phyloP scores from a whole-genome alignment of 805 yeast genomes.

The Hermanozyma aechmeae region DNA sequence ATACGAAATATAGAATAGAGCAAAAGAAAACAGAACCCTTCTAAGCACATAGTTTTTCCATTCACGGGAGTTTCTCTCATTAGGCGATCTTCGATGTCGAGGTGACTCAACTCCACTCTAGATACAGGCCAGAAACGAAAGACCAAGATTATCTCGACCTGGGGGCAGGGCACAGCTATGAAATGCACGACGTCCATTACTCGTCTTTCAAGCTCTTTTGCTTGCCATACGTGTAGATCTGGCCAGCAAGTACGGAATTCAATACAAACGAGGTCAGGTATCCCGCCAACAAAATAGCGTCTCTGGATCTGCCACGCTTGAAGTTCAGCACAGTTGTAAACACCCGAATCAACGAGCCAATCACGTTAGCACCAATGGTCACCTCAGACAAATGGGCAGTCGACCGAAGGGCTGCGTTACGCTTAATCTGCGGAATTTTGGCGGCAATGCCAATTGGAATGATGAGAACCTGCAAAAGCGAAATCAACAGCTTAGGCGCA shows the following conservation, averaged over 20 bases:
- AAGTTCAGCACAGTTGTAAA: slow-evolving; percentile 29
- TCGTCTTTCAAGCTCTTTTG: too few species aligned
- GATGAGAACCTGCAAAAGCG: slow-evolving; percentile 23
- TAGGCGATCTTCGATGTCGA: too few species aligned
- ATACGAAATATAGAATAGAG: too few species aligned
- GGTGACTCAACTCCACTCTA: too few species aligned
- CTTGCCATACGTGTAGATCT: slow-evolving; percentile 14
- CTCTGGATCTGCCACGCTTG: slow-evolving; percentile 15
- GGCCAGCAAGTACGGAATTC: slow-evolving; percentile 28
- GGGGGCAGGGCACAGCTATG: too few species aligned
- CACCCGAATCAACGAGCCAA: slow-evolving; percentile 30
- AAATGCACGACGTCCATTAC: too few species aligned
- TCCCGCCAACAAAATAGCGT: slow-evolving; percentile 28
- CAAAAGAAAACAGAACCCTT: too few species aligned
- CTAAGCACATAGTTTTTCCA: too few species aligned
- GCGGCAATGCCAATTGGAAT: slow-evolving; percentile 30
- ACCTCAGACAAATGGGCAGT: slow-evolving; percentile 27
- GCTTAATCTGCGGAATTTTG: slow-evolving; percentile 30
- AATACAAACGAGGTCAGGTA: slow-evolving; percentile 24
- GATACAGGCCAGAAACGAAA: too few species aligned
- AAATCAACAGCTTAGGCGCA: slow-evolving; percentile 19
- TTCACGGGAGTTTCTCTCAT: too few species aligned
- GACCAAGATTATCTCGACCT: too few species aligned
- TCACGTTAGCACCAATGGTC: slow-evolving; percentile 31
- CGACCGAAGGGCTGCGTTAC: slow-evolving; percentile 23